phyloP scores from a whole-genome alignment of 495 filamentous ascomycete genomes.

The Neohortaea acidophila region DNA sequence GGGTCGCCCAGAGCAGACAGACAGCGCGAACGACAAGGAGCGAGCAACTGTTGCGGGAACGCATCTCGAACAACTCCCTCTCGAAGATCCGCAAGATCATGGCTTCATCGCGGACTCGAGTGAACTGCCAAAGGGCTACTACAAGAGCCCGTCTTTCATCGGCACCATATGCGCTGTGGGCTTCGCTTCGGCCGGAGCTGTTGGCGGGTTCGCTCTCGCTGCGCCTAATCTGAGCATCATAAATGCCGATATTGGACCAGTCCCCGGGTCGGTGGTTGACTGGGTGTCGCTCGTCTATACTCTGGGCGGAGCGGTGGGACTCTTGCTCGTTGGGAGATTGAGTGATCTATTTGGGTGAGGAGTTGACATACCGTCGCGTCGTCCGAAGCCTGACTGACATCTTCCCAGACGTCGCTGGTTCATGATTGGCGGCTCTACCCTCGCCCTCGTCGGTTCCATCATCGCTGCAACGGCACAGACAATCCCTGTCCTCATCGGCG shows the following conservation, averaged over 20 bases:
- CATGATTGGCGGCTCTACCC: conserved; percentile 17
- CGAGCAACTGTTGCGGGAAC: too few species aligned
- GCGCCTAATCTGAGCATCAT: conserved; percentile 14
- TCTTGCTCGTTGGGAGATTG: too few species aligned
- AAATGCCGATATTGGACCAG: conserved; percentile 4
- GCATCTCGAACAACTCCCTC: too few species aligned
- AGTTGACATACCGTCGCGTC: too few species aligned
- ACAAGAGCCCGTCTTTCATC: conserved; percentile 10
- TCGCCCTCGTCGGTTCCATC: conserved; percentile 21
- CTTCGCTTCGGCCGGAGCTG: conserved; percentile 9
- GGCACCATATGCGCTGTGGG: conserved; percentile 15
- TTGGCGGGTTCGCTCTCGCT: conserved; percentile 8
- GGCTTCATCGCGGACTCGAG: background rate
- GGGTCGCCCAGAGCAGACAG: too few species aligned
- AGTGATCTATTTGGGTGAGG: conserved; percentile 21
- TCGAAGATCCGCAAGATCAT: background rate
- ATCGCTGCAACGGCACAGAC: conserved; percentile 20
- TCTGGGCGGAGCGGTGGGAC: too few species aligned
- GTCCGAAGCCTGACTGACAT: conserved; percentile 25
- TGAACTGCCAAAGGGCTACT: conserved; percentile 11
- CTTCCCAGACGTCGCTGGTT: conserved; percentile 23
- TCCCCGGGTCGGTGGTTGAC: too few species aligned
- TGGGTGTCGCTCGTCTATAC: too few species aligned
- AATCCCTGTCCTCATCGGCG: conserved; percentile 17
- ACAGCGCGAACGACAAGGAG: too few species aligned